Base-by-base conservation (phyloP, 805 yeast genomes). In the Ascoidea asiatica region DNA sequence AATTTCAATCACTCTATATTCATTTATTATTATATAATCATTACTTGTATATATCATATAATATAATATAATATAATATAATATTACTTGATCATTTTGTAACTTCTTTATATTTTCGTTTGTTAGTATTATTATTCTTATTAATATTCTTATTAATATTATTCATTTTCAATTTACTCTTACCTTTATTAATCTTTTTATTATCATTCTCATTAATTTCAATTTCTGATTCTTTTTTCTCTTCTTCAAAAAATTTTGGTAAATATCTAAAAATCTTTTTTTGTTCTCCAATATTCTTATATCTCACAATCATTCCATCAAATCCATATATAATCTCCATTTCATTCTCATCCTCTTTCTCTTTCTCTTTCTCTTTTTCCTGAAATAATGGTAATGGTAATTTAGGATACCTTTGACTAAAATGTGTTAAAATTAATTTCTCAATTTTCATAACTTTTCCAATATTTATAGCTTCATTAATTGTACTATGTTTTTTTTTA, bases 331-430 rank as follows among this genome's bases (percentile, higher is more conserved):
- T 63, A 64, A 60, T 56, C 59, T 54, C 64, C 65, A 33, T 48
- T 48, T 8, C 63, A 56, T 41, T 50, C 45, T 22, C 60, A 54
- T 7, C 48, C 43, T 17, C 54, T 48, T 44, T 57, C 53, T 38
- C 59, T 53, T 22, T 61, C 59, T 7, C 60, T 51, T 37, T 57
- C 57, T 65, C 65, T 21, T 50, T 50, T 7, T 63, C 57, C 39
- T 50, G 46, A 20, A 61, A 56, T 11, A 40, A 41, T 3, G 38
- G 19, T 13, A 51, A 48, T 8, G 77, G 79, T 19, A 77, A 56
- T 48, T 74, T 72, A 2, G 85, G 82, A 56, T 86, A 92, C 50
- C 99, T 70, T 50, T 92, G 94, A 46, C 95, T 83, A 63, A 92
- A 89, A 64, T 92, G 99, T 0, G 98, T 92, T 38, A 92, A 64